Conservation (phyloP, 2,329 filamentous ascomycete species). For the Cadophora gregata region DNA sequence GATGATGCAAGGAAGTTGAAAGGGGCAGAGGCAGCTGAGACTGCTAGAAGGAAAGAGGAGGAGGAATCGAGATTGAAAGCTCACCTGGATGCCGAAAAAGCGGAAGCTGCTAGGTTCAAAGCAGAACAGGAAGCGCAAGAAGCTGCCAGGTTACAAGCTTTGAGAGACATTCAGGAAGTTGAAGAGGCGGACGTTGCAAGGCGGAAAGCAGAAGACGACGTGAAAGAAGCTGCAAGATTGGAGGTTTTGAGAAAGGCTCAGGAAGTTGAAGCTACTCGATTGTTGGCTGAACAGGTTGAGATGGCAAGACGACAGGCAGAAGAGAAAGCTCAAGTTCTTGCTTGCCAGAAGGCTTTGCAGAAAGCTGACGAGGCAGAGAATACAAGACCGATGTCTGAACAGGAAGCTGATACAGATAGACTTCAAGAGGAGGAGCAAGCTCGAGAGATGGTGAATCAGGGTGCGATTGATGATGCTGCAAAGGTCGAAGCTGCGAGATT, state of each 20-base stretch:
- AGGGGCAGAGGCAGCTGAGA: slow-evolving; percentile 30
- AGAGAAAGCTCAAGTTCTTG: slow-evolving; percentile 25
- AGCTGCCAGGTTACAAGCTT: slow-evolving; percentile 6
- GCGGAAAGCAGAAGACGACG: slow-evolving; percentile 30
- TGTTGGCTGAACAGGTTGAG: slow-evolving; percentile 3
- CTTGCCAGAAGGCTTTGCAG: slow-evolving; percentile 15
- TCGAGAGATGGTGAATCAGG: neutral
- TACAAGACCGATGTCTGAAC: slow-evolving; percentile 4
- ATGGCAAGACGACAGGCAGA: slow-evolving; percentile 23
- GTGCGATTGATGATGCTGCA: neutral
- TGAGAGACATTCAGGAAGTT: slow-evolving; percentile 17
- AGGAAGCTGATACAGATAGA: slow-evolving; percentile 11
- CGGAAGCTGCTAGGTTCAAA: slow-evolving; percentile 20
- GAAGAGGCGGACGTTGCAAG: slow-evolving; percentile 6
- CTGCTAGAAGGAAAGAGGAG: slow-evolving; percentile 27
- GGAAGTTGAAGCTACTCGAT: slow-evolving; percentile 15
- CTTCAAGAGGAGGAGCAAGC: neutral
- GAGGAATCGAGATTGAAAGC: slow-evolving; percentile 24
- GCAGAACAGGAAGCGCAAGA: slow-evolving; percentile 10
- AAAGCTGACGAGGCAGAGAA: slow-evolving; percentile 20
- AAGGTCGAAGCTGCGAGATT: neutral
- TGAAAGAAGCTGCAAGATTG: slow-evolving; percentile 15
- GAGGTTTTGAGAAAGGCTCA: slow-evolving; percentile 22
- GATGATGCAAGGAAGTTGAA: slow-evolving; percentile 40
- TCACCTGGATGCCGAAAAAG: slow-evolving; percentile 26